Conservation (phyloP, 1,139 yeast species). For the Diutina sp. region DNA sequence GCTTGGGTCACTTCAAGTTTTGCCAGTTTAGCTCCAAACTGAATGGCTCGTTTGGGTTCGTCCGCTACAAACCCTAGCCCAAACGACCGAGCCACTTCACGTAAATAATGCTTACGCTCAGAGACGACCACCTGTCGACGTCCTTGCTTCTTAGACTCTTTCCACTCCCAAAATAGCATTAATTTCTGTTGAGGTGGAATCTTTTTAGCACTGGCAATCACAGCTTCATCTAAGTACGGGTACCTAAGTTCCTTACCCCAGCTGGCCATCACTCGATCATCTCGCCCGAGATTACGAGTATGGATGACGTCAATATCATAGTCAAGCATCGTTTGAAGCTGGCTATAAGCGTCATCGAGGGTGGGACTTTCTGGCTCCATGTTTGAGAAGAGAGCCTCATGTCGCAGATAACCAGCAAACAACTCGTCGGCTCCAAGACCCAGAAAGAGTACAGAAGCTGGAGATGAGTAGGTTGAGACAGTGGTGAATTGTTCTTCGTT, state of each 20-base stretch:
- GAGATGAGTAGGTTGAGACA: conserved; percentile 23
- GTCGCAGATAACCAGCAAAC: conserved; percentile 87
- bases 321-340: conserved; percentile 37
- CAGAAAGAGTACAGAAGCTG: conserved; percentile 62
- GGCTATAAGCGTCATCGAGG: conserved; percentile 12
- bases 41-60: conserved; percentile 91
- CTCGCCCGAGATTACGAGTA: conserved; percentile 75
- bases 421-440: conserved; percentile 97
- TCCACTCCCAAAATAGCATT: conserved; percentile 16
- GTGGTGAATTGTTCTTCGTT: neutral
- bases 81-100: conserved; percentile 45
- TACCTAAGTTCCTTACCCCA: conserved; percentile 91
- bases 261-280: conserved; percentile 71
- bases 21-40: conserved; percentile 92
- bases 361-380: conserved; percentile 9
- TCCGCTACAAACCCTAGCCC: conserved; percentile 44
- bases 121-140: conserved; percentile 17
- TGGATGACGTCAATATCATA: conserved; percentile 65
- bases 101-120: conserved; percentile 46
- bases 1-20: conserved; percentile 73
- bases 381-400: conserved; percentile 37
- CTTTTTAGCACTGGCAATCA: conserved; percentile 27
- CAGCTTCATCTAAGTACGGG: conserved; percentile 64
- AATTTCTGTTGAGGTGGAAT: conserved; percentile 18
- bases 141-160: conserved; percentile 15